Base-by-base conservation (phyloP, 1,139 yeast genomes). In the Suhomyces maxii region DNA sequence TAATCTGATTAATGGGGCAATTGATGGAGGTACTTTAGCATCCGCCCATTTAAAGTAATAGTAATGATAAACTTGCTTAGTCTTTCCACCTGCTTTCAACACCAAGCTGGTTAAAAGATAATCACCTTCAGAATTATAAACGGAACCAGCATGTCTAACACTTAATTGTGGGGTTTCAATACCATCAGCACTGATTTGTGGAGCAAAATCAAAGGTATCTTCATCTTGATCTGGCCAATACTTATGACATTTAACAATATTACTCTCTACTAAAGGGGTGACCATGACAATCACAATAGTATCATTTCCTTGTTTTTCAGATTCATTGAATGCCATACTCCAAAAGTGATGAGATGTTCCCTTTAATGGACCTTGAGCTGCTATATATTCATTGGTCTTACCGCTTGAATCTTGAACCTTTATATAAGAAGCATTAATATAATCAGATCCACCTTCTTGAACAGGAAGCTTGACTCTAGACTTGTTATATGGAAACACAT, bases 221-320 rank as follows among this genome's bases (percentile, higher is more conserved):
- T 51, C 48, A 6, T 53, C 49, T 23, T 49, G 51, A 2, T 56
- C 58, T 0, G 86, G 88, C 97, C 97, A 91, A 63, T 91, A 91
- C 47, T 76, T 74, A 51, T 67, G 75, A 61, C 97, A 90, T 63
- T 91, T 90, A 44, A 73, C 79, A 41, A 74, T 65, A 3, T 76
- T 71, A 26, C 72, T 68, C 59, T 89, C 96, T 12, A 64, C 64
- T 42, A 90, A 64, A 0, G 96, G 95, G 0, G 99, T 91, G 40
- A 93, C 82, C 98, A 91, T 93, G 10, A 89, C 84, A 8, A 93
- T 73, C 1, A 85, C 80, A 1, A 87, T 76, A 2, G 67, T 59
- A 34, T 70, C 68, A 3, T 69, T 68, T 26, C 63, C 52, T 57
- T 68, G 65, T 18, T 57, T 64, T 38, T 61, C 66, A 12, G 77